Evolutionary conservation across 2,329 filamentous ascomycete species (phyloP).

Genomic region (Sporothrix luriei): DNA sequence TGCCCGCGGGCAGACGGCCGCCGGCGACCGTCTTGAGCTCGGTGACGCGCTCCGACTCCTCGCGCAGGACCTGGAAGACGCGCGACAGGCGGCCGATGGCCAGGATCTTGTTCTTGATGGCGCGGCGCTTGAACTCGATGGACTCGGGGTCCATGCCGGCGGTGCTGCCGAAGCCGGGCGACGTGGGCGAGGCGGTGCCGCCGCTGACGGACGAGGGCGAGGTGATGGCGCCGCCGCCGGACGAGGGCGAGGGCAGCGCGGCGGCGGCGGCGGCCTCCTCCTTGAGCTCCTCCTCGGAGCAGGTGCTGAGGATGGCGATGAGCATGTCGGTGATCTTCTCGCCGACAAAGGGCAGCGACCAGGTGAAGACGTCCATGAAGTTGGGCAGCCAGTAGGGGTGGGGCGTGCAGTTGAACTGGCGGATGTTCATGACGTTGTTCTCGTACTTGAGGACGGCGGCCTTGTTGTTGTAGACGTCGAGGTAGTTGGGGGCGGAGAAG

Average conservation of each 20-base stretch:
- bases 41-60: slow-evolving; percentile 94
- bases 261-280: slow-evolving; percentile 71
- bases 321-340: slow-evolving; percentile 99
- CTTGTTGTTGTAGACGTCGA: slow-evolving; percentile 99
- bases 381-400: slow-evolving; percentile 99
- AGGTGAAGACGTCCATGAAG: slow-evolving; percentile 99
- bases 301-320: slow-evolving; percentile 96
- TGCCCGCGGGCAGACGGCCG: slow-evolving; percentile 88
- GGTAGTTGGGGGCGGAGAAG: slow-evolving; percentile 97
- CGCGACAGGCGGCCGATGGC: slow-evolving; percentile 95
- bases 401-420: slow-evolving; percentile 99
- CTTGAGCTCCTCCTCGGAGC: slow-evolving; percentile 97
- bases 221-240: slow-evolving; percentile 73
- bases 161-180: slow-evolving; percentile 37
- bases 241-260: slow-evolving; percentile 71
- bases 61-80: slow-evolving; percentile 96
- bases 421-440: slow-evolving; percentile 99
- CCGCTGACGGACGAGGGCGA: slow-evolving; percentile 41
- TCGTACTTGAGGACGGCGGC: slow-evolving; percentile 98
- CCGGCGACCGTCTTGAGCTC: slow-evolving; percentile 97
- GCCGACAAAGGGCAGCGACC: slow-evolving; percentile 96
- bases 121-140: slow-evolving; percentile 89
- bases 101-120: slow-evolving; percentile 99
- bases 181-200: slow-evolving; percentile 37
- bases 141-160: slow-evolving; percentile 69